Conservation (phyloP, 495 filamentous ascomycete species). For the Tricharina praecox region DNA sequence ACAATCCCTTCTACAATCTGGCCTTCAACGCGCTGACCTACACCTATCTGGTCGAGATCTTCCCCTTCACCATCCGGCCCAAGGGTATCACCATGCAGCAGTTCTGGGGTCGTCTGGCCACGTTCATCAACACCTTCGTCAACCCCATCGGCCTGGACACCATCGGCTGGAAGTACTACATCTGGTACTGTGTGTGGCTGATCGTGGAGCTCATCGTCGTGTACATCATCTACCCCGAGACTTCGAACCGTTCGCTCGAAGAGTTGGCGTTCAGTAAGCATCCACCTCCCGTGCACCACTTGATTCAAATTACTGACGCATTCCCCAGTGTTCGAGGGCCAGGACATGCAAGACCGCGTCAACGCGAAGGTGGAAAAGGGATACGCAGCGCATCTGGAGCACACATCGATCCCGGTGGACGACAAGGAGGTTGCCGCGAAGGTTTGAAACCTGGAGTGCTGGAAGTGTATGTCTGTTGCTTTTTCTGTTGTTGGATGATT, state of each 20-base stretch:
- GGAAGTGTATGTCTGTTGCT: no score
- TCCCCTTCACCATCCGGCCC: conserved; percentile 44
- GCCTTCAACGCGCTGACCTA: conserved; percentile 35
- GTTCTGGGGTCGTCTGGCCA: conserved; percentile 39
- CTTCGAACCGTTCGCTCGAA: conserved; percentile 43
- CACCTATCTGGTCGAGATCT: conserved; percentile 48
- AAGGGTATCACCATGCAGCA: conserved; percentile 47
- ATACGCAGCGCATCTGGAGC: conserved; percentile 19
- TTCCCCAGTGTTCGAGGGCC: conserved; percentile 38
- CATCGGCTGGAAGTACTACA: conserved; percentile 46
- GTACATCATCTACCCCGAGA: conserved; percentile 50
- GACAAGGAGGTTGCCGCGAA: conserved; percentile 5
- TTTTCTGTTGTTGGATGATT: no score
- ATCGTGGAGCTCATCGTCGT: conserved; percentile 41
- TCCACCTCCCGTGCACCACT: not conserved
- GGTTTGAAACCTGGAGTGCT: not conserved
- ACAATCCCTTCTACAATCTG: conserved; percentile 48
- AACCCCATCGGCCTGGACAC: conserved; percentile 45
- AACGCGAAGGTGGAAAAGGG: conserved; percentile 35
- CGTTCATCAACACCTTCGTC: conserved; percentile 46
- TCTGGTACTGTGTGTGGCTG: conserved; percentile 47
- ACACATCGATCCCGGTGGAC: conserved; percentile 5
- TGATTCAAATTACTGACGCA: not conserved
- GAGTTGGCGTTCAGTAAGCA: conserved; percentile 46
- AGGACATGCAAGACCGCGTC: conserved; percentile 32